Conservation (phyloP, 306 rosid genomes). For the Cucurbita ficifolia region DNA sequence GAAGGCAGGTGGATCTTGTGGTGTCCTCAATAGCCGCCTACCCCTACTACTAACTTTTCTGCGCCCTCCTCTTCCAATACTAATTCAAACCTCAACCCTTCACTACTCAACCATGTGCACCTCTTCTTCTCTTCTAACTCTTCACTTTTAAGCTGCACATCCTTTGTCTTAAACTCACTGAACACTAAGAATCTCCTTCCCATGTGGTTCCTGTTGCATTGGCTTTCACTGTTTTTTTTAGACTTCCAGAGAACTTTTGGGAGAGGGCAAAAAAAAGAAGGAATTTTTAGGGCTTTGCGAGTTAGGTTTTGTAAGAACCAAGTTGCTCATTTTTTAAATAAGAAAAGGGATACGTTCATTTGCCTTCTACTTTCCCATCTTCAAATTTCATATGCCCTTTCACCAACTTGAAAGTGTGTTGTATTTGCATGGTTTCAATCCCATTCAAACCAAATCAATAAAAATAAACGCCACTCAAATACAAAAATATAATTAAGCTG, state of each 20-base stretch:
- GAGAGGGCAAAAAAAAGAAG: not conserved
- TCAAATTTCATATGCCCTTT: not conserved
- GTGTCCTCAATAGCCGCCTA: not conserved
- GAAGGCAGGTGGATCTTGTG: not conserved
- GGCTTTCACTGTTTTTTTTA: not conserved
- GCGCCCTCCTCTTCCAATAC: not conserved
- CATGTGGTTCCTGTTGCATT: not conserved
- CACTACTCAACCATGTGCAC: not conserved
- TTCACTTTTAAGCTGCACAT: not conserved
- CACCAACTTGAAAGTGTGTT: not conserved
- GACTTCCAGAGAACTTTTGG: not conserved
- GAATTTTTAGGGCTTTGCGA: conserved; percentile 3
- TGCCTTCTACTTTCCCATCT: not conserved
- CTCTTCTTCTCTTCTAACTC: not conserved
- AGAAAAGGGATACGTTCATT: not conserved
- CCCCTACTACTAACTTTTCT: too few relatives aligned
- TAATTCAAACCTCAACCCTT: not conserved
- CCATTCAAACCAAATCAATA: not conserved
- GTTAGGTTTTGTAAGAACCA: not conserved
- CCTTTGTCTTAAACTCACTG: not conserved
- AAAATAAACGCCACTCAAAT: not conserved
- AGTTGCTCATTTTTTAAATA: not conserved
- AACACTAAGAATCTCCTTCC: not conserved
- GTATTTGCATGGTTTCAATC: not conserved
- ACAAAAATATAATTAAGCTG: not conserved